Percentiles rank a stretch among this genome's conserved stretches.
These are phyloP conservation scores for Kurtzmaniella cleridarum DNA, from an alignment of 805 yeast genomes.

Conservation along the genomic window DNA sequence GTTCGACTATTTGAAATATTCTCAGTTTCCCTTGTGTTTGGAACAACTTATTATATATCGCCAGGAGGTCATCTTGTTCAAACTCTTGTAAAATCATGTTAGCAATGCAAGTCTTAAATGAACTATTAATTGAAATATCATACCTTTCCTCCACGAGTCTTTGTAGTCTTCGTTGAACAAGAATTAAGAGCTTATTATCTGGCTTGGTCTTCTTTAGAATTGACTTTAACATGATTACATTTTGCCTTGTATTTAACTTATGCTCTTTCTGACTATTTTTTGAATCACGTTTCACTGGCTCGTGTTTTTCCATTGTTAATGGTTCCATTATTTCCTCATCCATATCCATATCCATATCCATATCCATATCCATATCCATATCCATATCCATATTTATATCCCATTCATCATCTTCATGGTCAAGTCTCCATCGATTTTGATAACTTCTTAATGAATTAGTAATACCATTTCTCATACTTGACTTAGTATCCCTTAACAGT, in stretches of 20 bases:
- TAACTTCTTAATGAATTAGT: neutral
- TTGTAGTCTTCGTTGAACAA: slow-evolving; percentile 6
- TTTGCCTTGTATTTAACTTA: slow-evolving; percentile 4
- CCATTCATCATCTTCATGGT: neutral
- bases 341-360: neutral
- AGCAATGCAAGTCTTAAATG: slow-evolving; percentile 12
- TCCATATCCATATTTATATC: neutral
- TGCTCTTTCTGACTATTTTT: neutral
- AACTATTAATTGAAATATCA: neutral
- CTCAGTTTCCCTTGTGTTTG: slow-evolving; percentile 6
- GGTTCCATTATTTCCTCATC: neutral
- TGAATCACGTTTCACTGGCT: neutral
- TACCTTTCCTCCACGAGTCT: slow-evolving; percentile 5
- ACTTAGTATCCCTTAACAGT: neutral
- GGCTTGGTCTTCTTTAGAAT: neutral
- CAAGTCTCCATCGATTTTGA: neutral
- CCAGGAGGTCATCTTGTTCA: slow-evolving; percentile 5
- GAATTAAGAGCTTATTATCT: slow-evolving; percentile 4
- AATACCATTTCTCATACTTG: slow-evolving; percentile 2
- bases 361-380: neutral
- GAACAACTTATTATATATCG: slow-evolving; percentile 7
- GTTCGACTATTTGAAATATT: slow-evolving; percentile 9
- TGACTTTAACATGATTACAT: slow-evolving; percentile 1
- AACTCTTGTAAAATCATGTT: slow-evolving; percentile 14
- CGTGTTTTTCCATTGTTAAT: neutral